A percentile compares a stretch with the other conserved stretches of the same genome.
Evolutionary conservation across 495 filamentous ascomycete genomes (phyloP).

Genomic region (Talaromyces proteolyticus): DNA sequence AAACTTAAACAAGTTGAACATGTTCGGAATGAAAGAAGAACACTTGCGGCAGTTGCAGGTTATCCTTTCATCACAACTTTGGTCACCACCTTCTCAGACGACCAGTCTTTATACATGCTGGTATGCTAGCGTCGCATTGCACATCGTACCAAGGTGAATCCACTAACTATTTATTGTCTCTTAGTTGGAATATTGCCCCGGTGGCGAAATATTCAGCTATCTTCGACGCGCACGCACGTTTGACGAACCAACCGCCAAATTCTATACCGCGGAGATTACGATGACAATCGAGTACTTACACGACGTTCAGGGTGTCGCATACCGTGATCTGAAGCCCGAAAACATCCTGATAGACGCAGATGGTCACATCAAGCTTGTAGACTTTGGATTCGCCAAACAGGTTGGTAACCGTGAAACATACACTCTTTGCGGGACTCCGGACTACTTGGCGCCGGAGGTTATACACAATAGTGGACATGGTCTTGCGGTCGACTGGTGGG

Average conservation of each 20-base stretch:
- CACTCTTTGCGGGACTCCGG: constrained; percentile 92
- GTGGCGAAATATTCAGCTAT: constrained; percentile 94
- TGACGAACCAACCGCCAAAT: constrained; percentile 75
- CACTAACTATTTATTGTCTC: constrained; percentile 1
- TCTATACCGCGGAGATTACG: constrained; percentile 95
- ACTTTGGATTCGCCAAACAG: constrained; percentile 94
- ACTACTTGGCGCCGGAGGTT: constrained; percentile 94
- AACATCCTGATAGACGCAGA: constrained; percentile 89
- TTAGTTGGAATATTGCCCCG: constrained; percentile 83
- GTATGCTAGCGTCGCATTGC: no score
- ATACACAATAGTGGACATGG: constrained; percentile 94
- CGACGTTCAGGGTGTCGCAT: constrained; percentile 77
- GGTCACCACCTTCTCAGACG: constrained; percentile 83
- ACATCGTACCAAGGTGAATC: background rate
- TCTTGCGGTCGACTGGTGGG: constrained; percentile 99
- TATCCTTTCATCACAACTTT: constrained; percentile 96
- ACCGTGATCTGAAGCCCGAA: constrained; percentile 94
- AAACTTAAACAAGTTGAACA: constrained; percentile 97
- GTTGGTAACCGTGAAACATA: constrained; percentile 68
- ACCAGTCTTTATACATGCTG: constrained; percentile 86
- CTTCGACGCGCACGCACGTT: constrained; percentile 81
- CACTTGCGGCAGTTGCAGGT: constrained; percentile 80
- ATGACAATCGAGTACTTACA: constrained; percentile 91
- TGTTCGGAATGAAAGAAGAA: constrained; percentile 86
- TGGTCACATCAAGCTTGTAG: constrained; percentile 94